Evolutionary conservation across 2,329 filamentous ascomycete genomes (phyloP).

Genomic region (Microcyclospora pomicola): DNA sequence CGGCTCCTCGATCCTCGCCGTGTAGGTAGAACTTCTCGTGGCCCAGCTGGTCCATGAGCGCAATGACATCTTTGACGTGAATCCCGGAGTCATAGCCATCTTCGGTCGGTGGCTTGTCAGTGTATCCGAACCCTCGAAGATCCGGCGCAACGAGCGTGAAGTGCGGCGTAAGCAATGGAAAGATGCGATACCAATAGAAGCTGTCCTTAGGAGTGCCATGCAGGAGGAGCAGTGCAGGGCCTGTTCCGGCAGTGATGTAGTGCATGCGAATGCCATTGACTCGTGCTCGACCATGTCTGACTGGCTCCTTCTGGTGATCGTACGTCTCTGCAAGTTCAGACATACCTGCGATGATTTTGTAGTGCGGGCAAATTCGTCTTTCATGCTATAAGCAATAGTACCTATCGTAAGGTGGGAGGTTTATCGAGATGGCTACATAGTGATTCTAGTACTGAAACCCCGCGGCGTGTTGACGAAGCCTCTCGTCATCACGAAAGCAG

Average conservation of each 20-base stretch:
- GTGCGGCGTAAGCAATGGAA: conserved; percentile 22
- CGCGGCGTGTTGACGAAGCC: too few relatives aligned
- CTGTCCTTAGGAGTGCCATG: conserved; percentile 22
- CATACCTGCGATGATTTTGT: background rate
- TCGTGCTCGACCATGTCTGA: conserved; percentile 18
- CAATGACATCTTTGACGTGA: conserved; percentile 23
- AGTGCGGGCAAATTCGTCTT: too few relatives aligned
- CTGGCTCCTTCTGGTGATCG: conserved; percentile 16
- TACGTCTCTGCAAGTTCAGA: conserved; percentile 17
- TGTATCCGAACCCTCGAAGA: conserved; percentile 26
- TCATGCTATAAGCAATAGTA: too few relatives aligned
- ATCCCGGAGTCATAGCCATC: conserved; percentile 26
- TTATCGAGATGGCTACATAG: too few relatives aligned
- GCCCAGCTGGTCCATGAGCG: conserved; percentile 23
- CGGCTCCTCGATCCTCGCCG: conserved; percentile 23
- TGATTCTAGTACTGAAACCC: too few relatives aligned
- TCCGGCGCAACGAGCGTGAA: conserved; percentile 26
- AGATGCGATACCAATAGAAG: conserved; percentile 26
- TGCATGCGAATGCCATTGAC: conserved; percentile 23
- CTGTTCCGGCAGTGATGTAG: conserved; percentile 20
- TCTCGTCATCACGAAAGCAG: too few relatives aligned
- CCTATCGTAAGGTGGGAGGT: too few relatives aligned
- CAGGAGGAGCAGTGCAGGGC: conserved; percentile 18
- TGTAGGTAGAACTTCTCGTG: conserved; percentile 23
- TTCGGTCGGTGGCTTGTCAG: conserved; percentile 26